Percentiles rank a stretch among this genome's conserved stretches.
Conservation (phyloP, 2,329 filamentous ascomycete species). For the Paramyrothecium sp. region DNA sequence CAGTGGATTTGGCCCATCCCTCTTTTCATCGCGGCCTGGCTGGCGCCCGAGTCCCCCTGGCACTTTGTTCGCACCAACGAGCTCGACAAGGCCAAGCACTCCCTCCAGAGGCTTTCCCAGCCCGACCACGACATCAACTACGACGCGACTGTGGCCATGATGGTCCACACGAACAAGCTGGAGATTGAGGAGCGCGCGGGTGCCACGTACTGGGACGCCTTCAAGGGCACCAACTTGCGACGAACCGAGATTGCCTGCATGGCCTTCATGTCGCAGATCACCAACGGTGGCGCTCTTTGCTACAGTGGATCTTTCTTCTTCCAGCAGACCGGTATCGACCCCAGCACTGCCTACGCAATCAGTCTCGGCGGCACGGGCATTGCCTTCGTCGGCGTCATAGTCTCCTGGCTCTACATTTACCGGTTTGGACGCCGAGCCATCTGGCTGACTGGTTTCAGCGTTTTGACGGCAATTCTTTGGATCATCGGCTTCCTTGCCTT, state of each 20-base stretch:
- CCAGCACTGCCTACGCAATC: conserved; percentile 36
- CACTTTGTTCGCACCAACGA: conserved; percentile 30
- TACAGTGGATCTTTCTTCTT: conserved; percentile 46
- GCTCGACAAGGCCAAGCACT: conserved; percentile 27
- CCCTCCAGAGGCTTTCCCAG: conserved; percentile 28
- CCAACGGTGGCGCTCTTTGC: conserved; percentile 36
- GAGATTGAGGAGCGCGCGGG: conserved; percentile 40
- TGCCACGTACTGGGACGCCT: conserved; percentile 42
- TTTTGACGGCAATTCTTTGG: conserved; percentile 36
- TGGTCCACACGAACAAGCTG: conserved; percentile 43
- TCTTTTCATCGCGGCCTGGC: conserved; percentile 26
- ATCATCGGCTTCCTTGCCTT: conserved; percentile 40
- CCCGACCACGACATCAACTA: conserved; percentile 29
- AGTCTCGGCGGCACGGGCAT: conserved; percentile 39
- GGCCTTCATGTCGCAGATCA: conserved; percentile 40
- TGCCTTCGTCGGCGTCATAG: conserved; percentile 39
- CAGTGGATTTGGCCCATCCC: conserved; percentile 38
- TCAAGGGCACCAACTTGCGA: conserved; percentile 44
- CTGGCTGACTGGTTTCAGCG: conserved; percentile 37
- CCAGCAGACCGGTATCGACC: conserved; percentile 39
- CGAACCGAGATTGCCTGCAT: conserved; percentile 44
- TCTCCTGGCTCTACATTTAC: conserved; percentile 43
- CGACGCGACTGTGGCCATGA: conserved; percentile 36
- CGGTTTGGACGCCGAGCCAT: conserved; percentile 40
- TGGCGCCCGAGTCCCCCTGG: conserved; percentile 37